phyloP scores from a whole-genome alignment of 1,139 yeast species.

The Suhomyces yuchorum region DNA sequence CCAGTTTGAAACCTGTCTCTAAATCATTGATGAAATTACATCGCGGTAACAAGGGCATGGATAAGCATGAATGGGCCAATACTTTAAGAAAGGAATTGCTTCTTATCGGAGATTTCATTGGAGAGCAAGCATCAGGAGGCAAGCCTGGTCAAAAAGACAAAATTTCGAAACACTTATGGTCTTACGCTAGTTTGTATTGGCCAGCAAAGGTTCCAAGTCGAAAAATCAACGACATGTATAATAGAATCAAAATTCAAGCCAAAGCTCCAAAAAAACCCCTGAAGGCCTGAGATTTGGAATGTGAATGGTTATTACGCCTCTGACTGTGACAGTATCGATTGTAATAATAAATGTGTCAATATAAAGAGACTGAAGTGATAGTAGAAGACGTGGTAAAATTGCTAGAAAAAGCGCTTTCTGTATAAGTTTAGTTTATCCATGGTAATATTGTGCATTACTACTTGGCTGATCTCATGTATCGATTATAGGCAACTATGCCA shows the following conservation, averaged over 20 bases:
- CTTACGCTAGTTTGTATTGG: conserved; percentile 90
- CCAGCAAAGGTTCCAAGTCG: conserved; percentile 85
- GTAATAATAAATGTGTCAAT: not conserved
- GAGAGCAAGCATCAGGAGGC: conserved; percentile 7
- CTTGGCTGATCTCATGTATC: too few relatives aligned
- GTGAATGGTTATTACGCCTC: not conserved
- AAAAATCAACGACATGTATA: conserved; percentile 83
- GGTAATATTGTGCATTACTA: too few relatives aligned
- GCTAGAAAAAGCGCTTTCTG: too few relatives aligned
- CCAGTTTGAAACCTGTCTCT: conserved; percentile 69
- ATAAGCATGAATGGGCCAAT: conserved; percentile 81
- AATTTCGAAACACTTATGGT: conserved; percentile 78
- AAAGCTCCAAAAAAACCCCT: conserved; percentile 11
- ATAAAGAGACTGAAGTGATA: too few relatives aligned
- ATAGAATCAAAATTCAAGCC: conserved; percentile 47
- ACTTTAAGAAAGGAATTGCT: conserved; percentile 73
- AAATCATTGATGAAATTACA: conserved; percentile 73
- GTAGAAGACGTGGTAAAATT: too few relatives aligned
- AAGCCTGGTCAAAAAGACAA: conserved; percentile 24
- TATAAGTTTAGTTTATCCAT: too few relatives aligned
- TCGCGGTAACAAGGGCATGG: conserved; percentile 79
- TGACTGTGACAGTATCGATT: not conserved
- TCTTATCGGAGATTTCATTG: conserved; percentile 76
- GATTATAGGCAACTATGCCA: too few relatives aligned
- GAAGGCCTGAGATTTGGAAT: conserved; percentile 3